Evolutionary conservation across 441 rosid genomes (phyloP), one percentile per base, ranked within the genome.

Genomic region (Jatropha multifida): DNA sequence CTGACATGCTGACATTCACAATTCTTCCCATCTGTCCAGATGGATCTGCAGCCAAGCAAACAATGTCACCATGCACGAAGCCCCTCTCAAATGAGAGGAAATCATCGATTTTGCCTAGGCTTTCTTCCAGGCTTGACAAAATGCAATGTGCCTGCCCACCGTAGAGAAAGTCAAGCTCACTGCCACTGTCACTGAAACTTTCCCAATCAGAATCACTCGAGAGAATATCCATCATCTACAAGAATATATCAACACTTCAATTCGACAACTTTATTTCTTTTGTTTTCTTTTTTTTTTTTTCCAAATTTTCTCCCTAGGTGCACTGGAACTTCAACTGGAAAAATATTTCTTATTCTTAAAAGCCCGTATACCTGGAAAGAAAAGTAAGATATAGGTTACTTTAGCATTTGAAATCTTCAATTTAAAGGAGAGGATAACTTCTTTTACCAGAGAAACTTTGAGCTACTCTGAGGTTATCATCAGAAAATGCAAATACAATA

Each of bases 1-100:
- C 90, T 17, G 77, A 52, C 86, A 92, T 85, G 76, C 86, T 81
- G 3, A 93, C 68, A 9, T 83, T 86, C 49, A 84, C 78, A 63
- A 93, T 91, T 79, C 84, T 88, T 49, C 99, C 99, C 86, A 83
- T 88, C 82, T 92, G 99, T 81, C 95, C 97, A 41, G 90, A 88
- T 32, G 90, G 90, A 46, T 93, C 87, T 48, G 79, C 69, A 61
- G 77, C 81, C n/a, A 88, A 81, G 83, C 88, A 84, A 76, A 96
- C 98, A 55, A 90, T 82, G 79, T 96, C 98, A 26, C 96, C 98
- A 66, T 79, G 83, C 48, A 73, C 18, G 42, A 90, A 93, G 13
- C 86, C 91, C 74, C 93, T 88, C 82, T 96, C 99, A 62, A 90
- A 90, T 10, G 93, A 90, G 56, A 96, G 91, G 79, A 96, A 89